Evolutionary conservation across 306 rosid species (phyloP), one percentile per base, ranked within the genome.

Genomic region (Comarum palustre): DNA sequence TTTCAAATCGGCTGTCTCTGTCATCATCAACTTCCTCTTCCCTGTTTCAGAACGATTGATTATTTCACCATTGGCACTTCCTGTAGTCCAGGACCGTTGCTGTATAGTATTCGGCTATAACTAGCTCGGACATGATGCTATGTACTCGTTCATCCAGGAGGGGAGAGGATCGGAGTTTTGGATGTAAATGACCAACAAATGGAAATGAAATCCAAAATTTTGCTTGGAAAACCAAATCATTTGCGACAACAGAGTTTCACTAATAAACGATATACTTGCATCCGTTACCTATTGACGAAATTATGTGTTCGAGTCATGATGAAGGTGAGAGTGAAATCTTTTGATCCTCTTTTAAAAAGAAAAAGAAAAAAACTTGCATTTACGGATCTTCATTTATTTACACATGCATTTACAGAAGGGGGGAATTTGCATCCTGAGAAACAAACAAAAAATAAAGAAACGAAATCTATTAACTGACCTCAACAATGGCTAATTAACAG

Each of bases 391-490:
- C 73, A 59, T 82, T 75, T 86, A 77, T 83, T 75, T 80, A 80
- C 85, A 80, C 43, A 66, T 50, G 68, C 50, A 81, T 78, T 78
- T 85, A 89, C 95, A 89, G 43, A 52, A 69, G 77, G 69, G 43
- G 43, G 50, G 50, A 73, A 29, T 63, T 81, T 76, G 64, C 79
- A 66, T 54, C 51, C 19, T n/a, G 65, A 51, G 72, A 47, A 34
- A 48, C 20, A 13, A 41, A n/a, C n/a, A n/a, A 73, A 20, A 8
- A 14, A 52, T 29, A 69, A 76, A 68, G 52, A 47, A 69, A 83
- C 8, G 20, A 36, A 84, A 52, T 74, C 69, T 75, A 79, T 51
- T 8, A 67, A 74, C 77, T 75, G 84, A 67, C 82, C 80, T 75
- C 81, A 71, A 76, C 73, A 84, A 73, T 13, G 62, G 69, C 71